Evolutionary conservation across 148 eudicot genomes (phyloP), one percentile per base, ranked within the genome.

Genomic region (Selenicereus undatus): DNA sequence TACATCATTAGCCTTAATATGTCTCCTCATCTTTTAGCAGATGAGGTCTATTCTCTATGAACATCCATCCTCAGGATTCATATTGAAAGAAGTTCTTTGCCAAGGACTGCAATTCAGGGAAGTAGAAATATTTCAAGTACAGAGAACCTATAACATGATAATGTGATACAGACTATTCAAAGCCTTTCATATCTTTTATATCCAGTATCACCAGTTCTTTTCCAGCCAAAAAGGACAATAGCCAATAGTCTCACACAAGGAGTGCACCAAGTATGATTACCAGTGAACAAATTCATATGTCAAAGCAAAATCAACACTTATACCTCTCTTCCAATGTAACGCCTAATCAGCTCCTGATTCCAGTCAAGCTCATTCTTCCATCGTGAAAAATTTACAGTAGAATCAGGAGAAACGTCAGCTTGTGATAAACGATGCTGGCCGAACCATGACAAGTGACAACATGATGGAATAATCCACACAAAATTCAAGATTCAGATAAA

Each of bases 271-370:
- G 68, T n/a, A 24, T 12, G 8, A 64, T 21, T 3, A 7, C 27
- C n/a, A n/a, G 27, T 80, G 48, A 39, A 50, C 72, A 48, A 77
- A 21, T 69, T 60, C 52, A 1, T 5, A 29, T 77, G 68, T 66
- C 62, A 64, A 32, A 64, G 68, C 29, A 64, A 64, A 64, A n/a
- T n/a, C 27, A 64, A 64, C 29, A 22, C 0, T 8, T 45, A 70
- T 92, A 94, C 98, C 96, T 94, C 98, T 79, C 97, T 85, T 35
- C 98, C 98, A 72, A 89, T 84, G 77, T 92, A 91, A 65, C 88
- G 91, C 70, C 81, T 91, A 78, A 94, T 89, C 88, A 94, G 81
- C 68, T 36, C 58, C 83, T 88, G 87, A 68, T 87, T 87, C 97
- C 98, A 94, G 64, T 88, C 91, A 62, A 94, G 91, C 88, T 94